Evolutionary conservation across 768 basidiomycete genomes (phyloP).

Genomic region (Favolaschia claudopus): DNA sequence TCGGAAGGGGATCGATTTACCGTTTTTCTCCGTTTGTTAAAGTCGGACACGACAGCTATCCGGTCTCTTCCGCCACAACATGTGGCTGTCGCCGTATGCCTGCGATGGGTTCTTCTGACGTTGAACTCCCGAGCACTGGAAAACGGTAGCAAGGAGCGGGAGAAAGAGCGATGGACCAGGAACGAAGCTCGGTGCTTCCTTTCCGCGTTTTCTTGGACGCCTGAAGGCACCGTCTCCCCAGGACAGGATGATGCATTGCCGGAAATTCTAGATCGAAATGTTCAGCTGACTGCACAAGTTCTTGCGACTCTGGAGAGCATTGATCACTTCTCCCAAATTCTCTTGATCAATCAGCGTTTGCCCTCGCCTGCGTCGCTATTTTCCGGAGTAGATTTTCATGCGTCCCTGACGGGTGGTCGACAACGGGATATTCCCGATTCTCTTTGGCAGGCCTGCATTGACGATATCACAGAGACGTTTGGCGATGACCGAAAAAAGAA

Average conservation of each 20-base stretch:
- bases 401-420: constrained; percentile 47
- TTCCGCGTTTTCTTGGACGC: constrained; percentile 50
- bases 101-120: constrained; percentile 67
- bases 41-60: constrained; percentile 60
- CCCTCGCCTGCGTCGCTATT: constrained; percentile 56
- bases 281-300: constrained; percentile 75
- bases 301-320: constrained; percentile 66
- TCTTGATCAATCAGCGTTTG: constrained; percentile 60
- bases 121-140: constrained; percentile 62
- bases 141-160: constrained; percentile 60
- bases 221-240: constrained; percentile 1
- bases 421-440: constrained; percentile 37
- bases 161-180: constrained; percentile 74
- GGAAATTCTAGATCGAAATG: constrained; percentile 61
- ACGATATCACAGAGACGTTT: constrained; percentile 57
- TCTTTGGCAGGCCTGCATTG: constrained; percentile 56
- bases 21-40: constrained; percentile 62
- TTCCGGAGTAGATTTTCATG: constrained; percentile 70
- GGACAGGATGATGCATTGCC: constrained; percentile 34
- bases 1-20: constrained; percentile 61
- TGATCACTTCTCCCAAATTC: constrained; percentile 64
- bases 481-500: constrained; percentile 56
- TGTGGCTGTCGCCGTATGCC: constrained; percentile 59
- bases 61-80: constrained; percentile 53
- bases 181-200: constrained; percentile 69